Base-by-base conservation (phyloP, 345 rosid genomes). In the Anacardium occidentale region DNA sequence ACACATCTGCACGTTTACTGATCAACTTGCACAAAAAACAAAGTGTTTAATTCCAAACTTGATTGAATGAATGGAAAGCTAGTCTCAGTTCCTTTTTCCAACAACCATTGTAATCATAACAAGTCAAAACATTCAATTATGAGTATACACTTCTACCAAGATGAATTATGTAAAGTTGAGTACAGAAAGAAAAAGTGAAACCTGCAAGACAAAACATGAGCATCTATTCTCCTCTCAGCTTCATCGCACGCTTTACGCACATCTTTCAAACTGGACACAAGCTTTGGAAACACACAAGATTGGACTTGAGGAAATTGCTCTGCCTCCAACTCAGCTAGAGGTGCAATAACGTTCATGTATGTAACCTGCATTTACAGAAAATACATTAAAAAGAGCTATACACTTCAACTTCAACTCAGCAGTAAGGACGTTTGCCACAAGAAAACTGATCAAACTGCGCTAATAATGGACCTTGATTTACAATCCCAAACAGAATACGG, bases 1-100 rank as follows among this genome's bases (percentile, higher is more conserved):
- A 92, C 65, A 95, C 90, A 72, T 95, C 98, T 80, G 90, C 98
- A 22, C 94, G 89, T 60, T 83, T 83, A 68, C 99, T 95, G 85
- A 80, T 81, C 66, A 77, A 83, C 83, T 82, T 74, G 84, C 86
- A 85, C 24, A 56, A 77, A 65, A 78, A 74, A 54, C 25, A 69
- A 5, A 34, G 61, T 55, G 51, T 29, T 85, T 77, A 85, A 37
- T 66, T 78, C 34, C 68, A 76, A 45, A 51, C 53, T 21, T 57
- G 62, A 57, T 34, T 20, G 75, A 50, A 58, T 51, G 22, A 59
- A 65, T 64, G 29, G 20, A 59, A 70, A 22, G 14, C 24, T 52
- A 29, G 20, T 62, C 61, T 37, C 53, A 26, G 29, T 37, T 70
- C 11, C 21, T 42, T 34, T 15, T 77, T 54, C 10, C 44, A 18